Evolutionary conservation across 345 rosid species (phyloP).

Genomic region (Citrus australasica): DNA sequence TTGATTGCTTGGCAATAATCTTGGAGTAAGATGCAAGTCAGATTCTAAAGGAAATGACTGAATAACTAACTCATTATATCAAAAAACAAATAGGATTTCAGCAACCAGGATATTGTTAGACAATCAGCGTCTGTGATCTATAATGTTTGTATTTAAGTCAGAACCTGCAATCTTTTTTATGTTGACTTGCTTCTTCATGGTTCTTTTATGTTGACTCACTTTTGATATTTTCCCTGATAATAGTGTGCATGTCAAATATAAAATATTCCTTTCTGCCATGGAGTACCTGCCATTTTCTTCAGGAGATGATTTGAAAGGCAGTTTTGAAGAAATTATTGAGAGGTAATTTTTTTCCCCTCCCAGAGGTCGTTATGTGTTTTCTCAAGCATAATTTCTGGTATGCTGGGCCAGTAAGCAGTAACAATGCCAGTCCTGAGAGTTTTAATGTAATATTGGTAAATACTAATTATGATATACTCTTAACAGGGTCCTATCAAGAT

Average conservation of each 20-base stretch:
- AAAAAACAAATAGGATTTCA: not conserved
- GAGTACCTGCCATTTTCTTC: conserved; percentile 81
- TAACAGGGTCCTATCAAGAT: conserved; percentile 83
- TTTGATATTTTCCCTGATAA: not conserved
- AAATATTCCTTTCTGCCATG: conserved; percentile 89
- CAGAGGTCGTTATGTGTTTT: conserved; percentile 48
- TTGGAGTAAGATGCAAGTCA: conserved; percentile 1
- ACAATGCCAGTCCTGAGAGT: not conserved
- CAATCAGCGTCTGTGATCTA: not conserved
- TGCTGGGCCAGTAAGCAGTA: conserved; percentile 8
- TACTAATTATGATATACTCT: conserved; percentile 13
- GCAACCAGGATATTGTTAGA: not conserved
- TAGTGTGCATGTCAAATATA: conserved; percentile 87
- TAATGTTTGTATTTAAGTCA: not conserved
- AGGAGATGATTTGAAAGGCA: conserved; percentile 69
- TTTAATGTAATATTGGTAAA: not conserved
- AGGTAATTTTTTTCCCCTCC: conserved; percentile 39
- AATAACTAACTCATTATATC: not conserved
- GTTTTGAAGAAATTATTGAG: conserved; percentile 94
- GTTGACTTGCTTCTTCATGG: not conserved
- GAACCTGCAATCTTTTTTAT: not conserved
- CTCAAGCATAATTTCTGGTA: conserved; percentile 1
- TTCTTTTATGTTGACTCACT: not conserved
- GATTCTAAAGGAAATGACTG: conserved; percentile 4
- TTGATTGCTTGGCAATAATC: not conserved